Evolutionary conservation across 108 stramenopile species (phyloP).

Genomic region (Pseudonitzschia delicatissima): DNA sequence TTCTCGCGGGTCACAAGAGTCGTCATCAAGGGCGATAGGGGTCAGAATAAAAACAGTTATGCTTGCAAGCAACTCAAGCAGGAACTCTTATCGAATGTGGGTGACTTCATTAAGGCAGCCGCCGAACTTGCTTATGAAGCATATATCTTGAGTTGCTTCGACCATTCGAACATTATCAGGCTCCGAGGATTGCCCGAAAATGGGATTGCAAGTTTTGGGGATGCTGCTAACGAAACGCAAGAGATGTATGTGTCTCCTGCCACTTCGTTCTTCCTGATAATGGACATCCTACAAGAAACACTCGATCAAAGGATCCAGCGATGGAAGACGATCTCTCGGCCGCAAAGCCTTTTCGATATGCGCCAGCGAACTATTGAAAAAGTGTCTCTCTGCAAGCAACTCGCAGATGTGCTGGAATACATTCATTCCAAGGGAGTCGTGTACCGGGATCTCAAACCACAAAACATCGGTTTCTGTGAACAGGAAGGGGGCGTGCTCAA

Average conservation of each 20-base stretch:
- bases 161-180: constrained; percentile 77
- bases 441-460: constrained; percentile 67
- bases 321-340: constrained; percentile 30
- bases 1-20: constrained; percentile 52
- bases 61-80: constrained; percentile 42
- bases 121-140: constrained; percentile 72
- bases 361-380: constrained; percentile 22
- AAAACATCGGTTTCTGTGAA: constrained; percentile 37
- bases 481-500: not conserved
- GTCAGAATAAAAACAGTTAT: constrained; percentile 31
- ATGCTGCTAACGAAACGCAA: constrained; percentile 41
- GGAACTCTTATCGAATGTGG: constrained; percentile 56
- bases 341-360: not conserved
- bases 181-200: constrained; percentile 54
- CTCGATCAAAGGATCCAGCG: constrained; percentile 47
- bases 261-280: constrained; percentile 44
- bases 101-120: constrained; percentile 55
- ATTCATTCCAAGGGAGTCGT: constrained; percentile 62
- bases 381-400: constrained; percentile 25
- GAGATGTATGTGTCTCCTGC: not conserved
- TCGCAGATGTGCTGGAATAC: constrained; percentile 61
- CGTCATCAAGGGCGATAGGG: not conserved
- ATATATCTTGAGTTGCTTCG: constrained; percentile 61
- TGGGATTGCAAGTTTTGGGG: constrained; percentile 44
- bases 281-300: constrained; percentile 50